These are phyloP conservation scores for Fusarium compactum DNA, from an alignment of 2,329 filamentous ascomycete genomes.

Conservation along the genomic window DNA sequence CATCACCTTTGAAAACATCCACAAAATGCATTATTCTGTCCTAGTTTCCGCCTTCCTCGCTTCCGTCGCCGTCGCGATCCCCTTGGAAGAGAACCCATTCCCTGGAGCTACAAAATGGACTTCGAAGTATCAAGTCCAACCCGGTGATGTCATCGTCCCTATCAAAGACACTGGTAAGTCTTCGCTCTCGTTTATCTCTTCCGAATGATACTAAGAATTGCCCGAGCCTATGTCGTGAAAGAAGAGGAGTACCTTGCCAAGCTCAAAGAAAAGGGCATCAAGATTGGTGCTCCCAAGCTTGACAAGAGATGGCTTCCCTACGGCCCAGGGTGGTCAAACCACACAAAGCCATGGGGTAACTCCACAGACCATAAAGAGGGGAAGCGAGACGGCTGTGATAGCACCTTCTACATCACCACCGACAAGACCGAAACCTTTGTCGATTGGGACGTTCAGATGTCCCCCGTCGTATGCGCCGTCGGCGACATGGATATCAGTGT, in stretches of 20 bases:
- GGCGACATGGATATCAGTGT: conserved; percentile 1
- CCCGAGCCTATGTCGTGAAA: not conserved
- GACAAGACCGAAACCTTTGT: conserved; percentile 1
- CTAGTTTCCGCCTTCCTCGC: not conserved
- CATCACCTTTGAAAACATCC: too few species aligned
- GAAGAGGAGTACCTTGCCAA: not conserved
- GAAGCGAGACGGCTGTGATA: not conserved
- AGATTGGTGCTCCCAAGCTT: not conserved
- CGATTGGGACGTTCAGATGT: conserved; percentile 3
- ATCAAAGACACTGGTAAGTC: not conserved
- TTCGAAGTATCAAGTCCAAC: not conserved
- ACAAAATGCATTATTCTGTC: not conserved
- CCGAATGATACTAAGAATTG: not conserved
- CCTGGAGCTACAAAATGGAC: not conserved
- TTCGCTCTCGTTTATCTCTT: rapidly evolving
- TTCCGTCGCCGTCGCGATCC: not conserved
- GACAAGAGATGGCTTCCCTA: not conserved
- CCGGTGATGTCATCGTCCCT: not conserved
- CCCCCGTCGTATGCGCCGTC: not conserved
- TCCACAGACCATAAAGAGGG: not conserved
- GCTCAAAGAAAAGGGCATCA: not conserved
- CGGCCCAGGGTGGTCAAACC: not conserved
- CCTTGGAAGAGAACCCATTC: conserved; percentile 1
- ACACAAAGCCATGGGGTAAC: not conserved
- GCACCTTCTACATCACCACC: not conserved